These are phyloP conservation scores for Camelina laxa DNA, from an alignment of 345 rosid species.

Conservation along the genomic window DNA sequence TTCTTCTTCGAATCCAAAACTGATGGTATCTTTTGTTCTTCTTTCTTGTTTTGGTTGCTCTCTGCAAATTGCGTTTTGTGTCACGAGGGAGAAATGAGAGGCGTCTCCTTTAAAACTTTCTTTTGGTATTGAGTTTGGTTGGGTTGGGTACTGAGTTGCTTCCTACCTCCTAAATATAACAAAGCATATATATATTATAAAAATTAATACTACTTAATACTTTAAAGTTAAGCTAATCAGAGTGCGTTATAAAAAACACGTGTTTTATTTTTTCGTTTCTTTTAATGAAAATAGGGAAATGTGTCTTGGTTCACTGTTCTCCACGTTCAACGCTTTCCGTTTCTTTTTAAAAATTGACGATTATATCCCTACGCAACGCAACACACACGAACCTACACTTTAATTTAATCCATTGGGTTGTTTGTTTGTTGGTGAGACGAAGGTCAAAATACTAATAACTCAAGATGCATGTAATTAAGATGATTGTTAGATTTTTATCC, in stretches of 20 bases:
- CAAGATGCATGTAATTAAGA: not conserved
- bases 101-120: slow-evolving; percentile 18
- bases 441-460: slow-evolving; percentile 19
- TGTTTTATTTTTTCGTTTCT: slow-evolving; percentile 13
- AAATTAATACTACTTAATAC: not conserved
- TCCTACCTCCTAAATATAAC: slow-evolving; percentile 25
- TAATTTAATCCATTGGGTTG: not conserved
- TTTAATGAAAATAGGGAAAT: slow-evolving; percentile 2
- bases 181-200: not conserved
- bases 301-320: slow-evolving; percentile 42
- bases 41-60: not conserved
- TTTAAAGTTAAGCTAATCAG: not conserved
- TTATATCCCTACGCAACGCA: slow-evolving; percentile 15
- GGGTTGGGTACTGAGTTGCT: slow-evolving; percentile 15
- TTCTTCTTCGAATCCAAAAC: not conserved
- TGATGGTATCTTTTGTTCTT: not conserved
- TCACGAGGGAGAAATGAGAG: slow-evolving; percentile 39
- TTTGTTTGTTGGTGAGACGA: slow-evolving; percentile 11
- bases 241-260: slow-evolving; percentile 32
- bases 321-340: slow-evolving; percentile 43
- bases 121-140: not conserved
- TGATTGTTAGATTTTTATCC: not conserved
- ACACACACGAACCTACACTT: not conserved
- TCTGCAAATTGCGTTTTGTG: slow-evolving; percentile 41
- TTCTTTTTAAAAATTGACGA: not conserved